Base-by-base conservation (phyloP, 176 grass and related monocot species). In the Avena eriantha region DNA sequence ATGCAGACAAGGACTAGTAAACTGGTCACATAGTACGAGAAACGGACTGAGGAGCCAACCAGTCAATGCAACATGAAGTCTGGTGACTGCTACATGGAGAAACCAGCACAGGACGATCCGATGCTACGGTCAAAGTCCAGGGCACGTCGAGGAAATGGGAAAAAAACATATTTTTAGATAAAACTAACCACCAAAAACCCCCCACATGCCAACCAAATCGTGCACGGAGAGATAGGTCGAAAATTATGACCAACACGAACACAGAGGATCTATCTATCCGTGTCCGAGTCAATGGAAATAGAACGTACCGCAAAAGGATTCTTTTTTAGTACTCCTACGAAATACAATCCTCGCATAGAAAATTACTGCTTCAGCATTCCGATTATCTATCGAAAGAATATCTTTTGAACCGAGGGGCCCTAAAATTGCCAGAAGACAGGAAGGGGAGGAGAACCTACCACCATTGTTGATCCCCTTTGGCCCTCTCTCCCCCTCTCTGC, bases 401-500 rank as follows among this genome's bases (percentile, higher is more conserved):
- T 19, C 23, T 17, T 4, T 76, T 53, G 24, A 33, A 53, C 51
- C 22, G 8, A 16, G 45, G 72, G 72, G 22, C 13, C 21, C 46
- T 2, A 24, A 74, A 24, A 50, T 3, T 2, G 47, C 3, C 73
- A 5, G 9, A 19, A n/a, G 17, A 39, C n/a, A 35, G 19, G 10
- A 39, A 54, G 10, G 85, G 4, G 2, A 19, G 18, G 80, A 87
- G 35, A 58, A 5, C 29, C 69, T 76, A 85, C 85, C 89, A 19
- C 89, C 89, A 91, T 91, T 55, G 49, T 21, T 77, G 74, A 35
- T 45, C 24, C 73, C 24, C 49, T 76, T 23, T 75, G 12, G n/a
- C 72, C 24, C 64, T 17, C 31, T 21, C 67, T 17, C 29, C 29
- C 29, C 29, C 67, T 15, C 72, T 75, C 41, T 47, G 45, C 73